Base-by-base conservation (phyloP, 352 stramenopile species). In the Globisporangium alternatum region DNA sequence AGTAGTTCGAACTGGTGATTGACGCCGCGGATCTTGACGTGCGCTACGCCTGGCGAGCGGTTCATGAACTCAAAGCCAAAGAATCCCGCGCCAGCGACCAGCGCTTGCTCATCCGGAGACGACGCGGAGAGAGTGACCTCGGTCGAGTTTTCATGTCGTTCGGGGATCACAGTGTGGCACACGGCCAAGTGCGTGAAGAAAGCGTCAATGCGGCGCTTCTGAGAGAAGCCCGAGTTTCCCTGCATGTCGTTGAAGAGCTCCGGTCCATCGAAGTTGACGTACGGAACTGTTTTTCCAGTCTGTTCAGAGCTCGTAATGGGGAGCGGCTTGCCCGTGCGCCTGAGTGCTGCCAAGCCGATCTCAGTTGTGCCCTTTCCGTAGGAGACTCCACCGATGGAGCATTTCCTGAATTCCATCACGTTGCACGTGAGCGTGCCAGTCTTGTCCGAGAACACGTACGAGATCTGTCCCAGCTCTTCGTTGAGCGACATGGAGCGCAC, bases 361-460 rank as follows among this genome's bases (percentile, higher is more conserved):
- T 95, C 83, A 2, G 81, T 93, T 3, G 86, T 94, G n/a, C 89
- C 89, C 21, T 81, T 77, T 39, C 92, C 92, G 60, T 98, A 98
- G 1, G 89, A 90, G 12, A 90, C 61, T 0, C 95, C 95, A 10
- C 82, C 90, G 54, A 98, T 93, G 1, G 89, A 95, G 62, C 93
- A 98, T 61, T 97, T 97, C 31, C 94, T 78, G 54, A 98, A 98
- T 70, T 99, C 88, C 97, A 99, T 99, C 6, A 99, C 82, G 76
- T 99, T 99, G 71, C 96, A 98, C 1, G 98, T 99, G 5, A 99
- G 78, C n/a, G 98, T 99, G n/a, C 98, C 98, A 2, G 98, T 99
- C 69, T 99, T 99, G 77, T 99, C 98, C 1, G 89, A 98, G 73
- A 99, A 99, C 6, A 99, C 94, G 67, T 99, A 99, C 31, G 96